Base-by-base conservation (phyloP, 371 early-diverging fungal genomes). In the Vittaforma corneae region DNA sequence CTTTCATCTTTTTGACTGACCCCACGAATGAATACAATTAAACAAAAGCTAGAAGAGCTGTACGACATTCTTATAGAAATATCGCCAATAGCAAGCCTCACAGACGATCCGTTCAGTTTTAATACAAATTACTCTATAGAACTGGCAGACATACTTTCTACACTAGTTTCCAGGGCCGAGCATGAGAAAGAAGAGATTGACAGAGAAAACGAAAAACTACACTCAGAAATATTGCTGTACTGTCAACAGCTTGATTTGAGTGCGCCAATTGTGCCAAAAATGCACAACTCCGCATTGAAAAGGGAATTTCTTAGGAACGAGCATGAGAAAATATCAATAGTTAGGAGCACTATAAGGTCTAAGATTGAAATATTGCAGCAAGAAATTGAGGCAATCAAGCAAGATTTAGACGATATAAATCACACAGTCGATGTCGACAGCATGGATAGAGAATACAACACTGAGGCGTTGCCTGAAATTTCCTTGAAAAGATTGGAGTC, bases 351-450 rank as follows among this genome's bases (percentile, higher is more conserved):
- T 4, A 35, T 37, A 14, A 34, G 52, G 30, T 6, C 48, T 44
- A 37, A 59, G 29, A 66, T 45, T n/a, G 33, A 50, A 35, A 38
- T 18, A 26, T 2, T 52, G 29, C 48, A 54, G 22, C 63, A 42
- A 48, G 65, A 50, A 22, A 30, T 68, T 29, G 18, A 40, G 5
- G 50, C n/a, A 6, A 9, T 59, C 6, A 26, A 30, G 11, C 22
- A 5, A 54, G 11, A 54, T 16, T 29, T 50, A 30, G 34, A 16
- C 3, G 30, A 50, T 48, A n/a, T 48, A 48, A 14, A 24, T 9
- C 24, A n/a, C n/a, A 32, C 11, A 51, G 11, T 11, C 51, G 33
- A 11, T 32, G 11, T 11, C 11, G 11, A 32, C 16, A 32, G 11
- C 33, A 51, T 11, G 33, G 11, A 51, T 16, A 32, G 48, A 40